Base-by-base conservation (phyloP, 2,329 filamentous ascomycete species). In the Lachnellula cervina region DNA sequence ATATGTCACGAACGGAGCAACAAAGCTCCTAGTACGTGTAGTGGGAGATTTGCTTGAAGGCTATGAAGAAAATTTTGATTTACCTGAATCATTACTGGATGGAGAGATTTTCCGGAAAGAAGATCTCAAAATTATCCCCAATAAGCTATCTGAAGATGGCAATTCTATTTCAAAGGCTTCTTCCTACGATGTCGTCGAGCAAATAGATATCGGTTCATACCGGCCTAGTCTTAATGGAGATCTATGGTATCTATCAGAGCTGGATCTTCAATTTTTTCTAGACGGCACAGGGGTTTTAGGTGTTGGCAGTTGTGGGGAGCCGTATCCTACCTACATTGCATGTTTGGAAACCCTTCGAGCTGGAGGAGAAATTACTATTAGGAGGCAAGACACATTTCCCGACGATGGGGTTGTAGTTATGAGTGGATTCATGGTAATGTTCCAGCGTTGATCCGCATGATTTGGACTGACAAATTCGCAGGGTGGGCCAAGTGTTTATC, bases 221-320 rank as follows among this genome's bases (percentile, higher is more conserved):
- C 72, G 68, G 3, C 82, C 82, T 1, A 73, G 72, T 0, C 75
- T 81, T 1, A 70, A 69, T 38, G 71, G 76, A n/a, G 74, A 80
- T 9, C 66, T 76, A 16, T 86, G 83, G 83, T 76, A 77, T 54
- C 68, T 86, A 40, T 80, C 73, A 11, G 80, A 84, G 62, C 79
- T 77, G 0, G 83, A 86, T 64, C 70, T 85, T 4, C 68, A 72
- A 32, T 85, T 78, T 72, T 79, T 86, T 35, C 70, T 79, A 0
- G 79, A 74, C 7, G 82, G 83, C 1, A 83, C 81, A 64, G 83
- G 83, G 59, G 80, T 86, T 51, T 73, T 86, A 0, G 82, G 81
- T 2, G 83, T 80, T 0, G 83, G 82, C 19, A 82, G 82, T 5
- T 82, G 82, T 19, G 81, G 82, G 2, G 69, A 73, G 40, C 68